Base-by-base conservation (phyloP, 106 monocot genomes). In the Acorus gramineus region DNA sequence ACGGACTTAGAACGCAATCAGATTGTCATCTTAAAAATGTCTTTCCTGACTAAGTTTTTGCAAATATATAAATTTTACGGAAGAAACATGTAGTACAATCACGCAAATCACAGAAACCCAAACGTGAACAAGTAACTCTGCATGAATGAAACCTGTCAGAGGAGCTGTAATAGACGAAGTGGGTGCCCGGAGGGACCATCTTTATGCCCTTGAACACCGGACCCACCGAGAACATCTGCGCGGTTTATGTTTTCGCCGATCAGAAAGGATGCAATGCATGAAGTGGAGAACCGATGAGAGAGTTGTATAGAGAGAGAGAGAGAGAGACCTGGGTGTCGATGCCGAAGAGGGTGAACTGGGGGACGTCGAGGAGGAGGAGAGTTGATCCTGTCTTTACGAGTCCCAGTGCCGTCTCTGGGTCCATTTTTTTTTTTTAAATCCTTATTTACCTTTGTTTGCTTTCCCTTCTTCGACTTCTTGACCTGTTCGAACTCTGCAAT, bases 111-210 rank as follows among this genome's bases (percentile, higher is more conserved):
- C 28, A 28, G 28, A 28, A 28, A 28, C 28, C 28, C 28, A 28
- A 28, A 28, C 1, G 28, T 28, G 28, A 28, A 28, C 28, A 28
- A 28, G 28, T 28, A 28, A 28, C 28, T 28, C 28, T 28, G 28
- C 28, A 28, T 28, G 28, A 28, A 28, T 28, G 28, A 67, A 74
- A 98, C 98, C 85, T 98, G 83, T 79, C 79, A 10, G 98, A 55
- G 10, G 92, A 44, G 52, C 79, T 69, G 58, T 92, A 98, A 55
- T 85, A 88, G 7, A 98, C 44, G 60, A 98, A 92, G 73, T 98
- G 98, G 0, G 79, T 77, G 53, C 98, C 98, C 53, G 98, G 98
- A 47, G 91, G 98, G 28, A 98, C 74, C 98, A 98, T 98, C 56
- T 98, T 98, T 59, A 98, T 78, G 46, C 98, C 98, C 77, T 77